Percentiles rank a stretch among this genome's conserved stretches.
Conservation (phyloP, 2,329 filamentous ascomycete species). For the Aspergillus fumigatiaffinis region DNA sequence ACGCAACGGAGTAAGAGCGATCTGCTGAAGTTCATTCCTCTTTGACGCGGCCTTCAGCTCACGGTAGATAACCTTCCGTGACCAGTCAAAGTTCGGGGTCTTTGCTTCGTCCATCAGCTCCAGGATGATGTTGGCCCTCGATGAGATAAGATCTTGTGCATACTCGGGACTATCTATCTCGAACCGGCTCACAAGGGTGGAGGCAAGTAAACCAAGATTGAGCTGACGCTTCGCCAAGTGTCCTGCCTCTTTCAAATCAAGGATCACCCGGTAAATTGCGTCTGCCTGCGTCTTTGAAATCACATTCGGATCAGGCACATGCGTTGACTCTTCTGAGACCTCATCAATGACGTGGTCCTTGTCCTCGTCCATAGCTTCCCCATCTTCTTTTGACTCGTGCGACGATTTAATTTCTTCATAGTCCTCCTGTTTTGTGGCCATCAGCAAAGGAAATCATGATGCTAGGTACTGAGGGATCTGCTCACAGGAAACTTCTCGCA, state of each 20-base stretch:
- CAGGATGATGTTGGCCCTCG: slow-evolving; percentile 29
- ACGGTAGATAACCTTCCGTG: slow-evolving; percentile 39
- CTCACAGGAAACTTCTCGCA: slow-evolving; percentile 41
- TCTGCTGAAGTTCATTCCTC: slow-evolving; percentile 21
- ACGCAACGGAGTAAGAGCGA: slow-evolving; percentile 33
- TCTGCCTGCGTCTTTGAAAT: slow-evolving; percentile 34
- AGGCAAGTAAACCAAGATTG: slow-evolving; percentile 31
- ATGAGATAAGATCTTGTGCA: slow-evolving; percentile 33
- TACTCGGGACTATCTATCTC: slow-evolving; percentile 33
- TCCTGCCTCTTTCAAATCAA: slow-evolving; percentile 39
- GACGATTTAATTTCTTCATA: slow-evolving; percentile 28
- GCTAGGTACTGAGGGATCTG: not conserved
- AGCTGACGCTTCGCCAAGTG: slow-evolving; percentile 39
- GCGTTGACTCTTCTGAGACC: slow-evolving; percentile 16
- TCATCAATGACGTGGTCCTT: slow-evolving; percentile 15
- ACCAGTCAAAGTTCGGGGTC: slow-evolving; percentile 35
- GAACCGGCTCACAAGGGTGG: slow-evolving; percentile 31
- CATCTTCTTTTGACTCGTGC: slow-evolving; percentile 19
- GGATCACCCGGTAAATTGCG: slow-evolving; percentile 34
- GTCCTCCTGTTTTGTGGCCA: slow-evolving; percentile 26
- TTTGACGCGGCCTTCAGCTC: slow-evolving; percentile 36
- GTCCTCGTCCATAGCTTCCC: slow-evolving; percentile 14
- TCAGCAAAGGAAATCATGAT: not conserved
- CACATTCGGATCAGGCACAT: slow-evolving; percentile 22
- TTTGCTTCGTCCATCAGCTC: slow-evolving; percentile 37